Conservation (phyloP, 2,329 filamentous ascomycete genomes). For the Acephala macrosclerotiorum region DNA sequence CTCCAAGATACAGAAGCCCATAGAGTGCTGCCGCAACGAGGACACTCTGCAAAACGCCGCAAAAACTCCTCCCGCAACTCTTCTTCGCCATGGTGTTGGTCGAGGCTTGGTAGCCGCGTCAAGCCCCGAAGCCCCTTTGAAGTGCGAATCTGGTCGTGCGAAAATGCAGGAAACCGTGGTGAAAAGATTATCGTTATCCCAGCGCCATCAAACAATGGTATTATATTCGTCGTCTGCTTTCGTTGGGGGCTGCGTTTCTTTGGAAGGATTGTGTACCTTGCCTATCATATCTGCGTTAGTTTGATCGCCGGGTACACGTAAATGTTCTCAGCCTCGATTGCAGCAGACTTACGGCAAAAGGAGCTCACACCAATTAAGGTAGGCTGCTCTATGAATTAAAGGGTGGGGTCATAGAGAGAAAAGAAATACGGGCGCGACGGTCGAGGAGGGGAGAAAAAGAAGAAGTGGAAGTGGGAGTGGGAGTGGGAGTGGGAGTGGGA, state of each 20-base stretch:
- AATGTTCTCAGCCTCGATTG: slow-evolving; percentile 18
- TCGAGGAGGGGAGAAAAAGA: slow-evolving; percentile 11
- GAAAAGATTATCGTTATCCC: slow-evolving; percentile 19
- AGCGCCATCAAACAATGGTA: slow-evolving; percentile 31
- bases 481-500: no score
- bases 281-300: slow-evolving; percentile 18
- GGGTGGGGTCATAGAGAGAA: slow-evolving; percentile 25
- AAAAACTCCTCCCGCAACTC: slow-evolving; percentile 35
- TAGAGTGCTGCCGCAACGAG: slow-evolving; percentile 40
- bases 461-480: slow-evolving; percentile 9
- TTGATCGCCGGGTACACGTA: slow-evolving; percentile 20
- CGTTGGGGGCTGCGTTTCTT: slow-evolving; percentile 8
- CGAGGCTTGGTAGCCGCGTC: slow-evolving; percentile 1
- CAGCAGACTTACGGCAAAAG: slow-evolving; percentile 20
- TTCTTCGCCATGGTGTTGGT: slow-evolving; percentile 41
- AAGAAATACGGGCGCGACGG: slow-evolving; percentile 19
- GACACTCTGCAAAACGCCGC: slow-evolving; percentile 41
- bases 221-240: slow-evolving; percentile 14
- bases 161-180: slow-evolving; percentile 5
- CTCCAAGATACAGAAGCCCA: slow-evolving; percentile 38
- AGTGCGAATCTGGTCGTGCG: background rate
- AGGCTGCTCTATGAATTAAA: slow-evolving; percentile 29
- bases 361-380: slow-evolving; percentile 32
- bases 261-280: slow-evolving; percentile 32
- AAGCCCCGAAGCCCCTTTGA: background rate